Base-by-base conservation (phyloP, 2,329 filamentous ascomycete genomes). In the Phyllosticta capitalensis region DNA sequence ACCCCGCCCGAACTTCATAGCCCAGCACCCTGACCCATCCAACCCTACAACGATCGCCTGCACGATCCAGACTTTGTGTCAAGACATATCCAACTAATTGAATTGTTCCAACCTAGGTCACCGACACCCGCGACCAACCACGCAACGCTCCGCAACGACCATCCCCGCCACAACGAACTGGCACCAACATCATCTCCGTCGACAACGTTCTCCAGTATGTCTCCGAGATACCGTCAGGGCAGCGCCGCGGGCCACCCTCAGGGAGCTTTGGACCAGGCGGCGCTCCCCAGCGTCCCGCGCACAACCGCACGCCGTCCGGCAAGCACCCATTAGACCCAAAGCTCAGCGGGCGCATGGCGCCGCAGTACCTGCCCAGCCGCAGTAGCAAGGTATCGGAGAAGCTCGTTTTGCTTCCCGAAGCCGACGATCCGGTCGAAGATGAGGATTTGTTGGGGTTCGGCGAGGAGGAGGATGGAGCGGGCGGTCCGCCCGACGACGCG, bases 331-430 rank as follows among this genome's bases (percentile, higher is more conserved):
- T 81, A 58, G 77, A 83, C 52, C 78, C 80, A 9, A 81, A 79
- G 63, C 76, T 83, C 50, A 78, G 80, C 51, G 81, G 82, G 10
- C 78, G 82, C 75, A 72, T 83, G 53, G 75, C 80, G 0, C 79
- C 80, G 56, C 77, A 81, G 58, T 80, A 83, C 64, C 79, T 96
- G 65, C 94, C 92, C 0, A 87, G 90, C 5, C 83, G 94, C 57
- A 95, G 91, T 45, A 95, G 90, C 26, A 96, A 97, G 73, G 87
- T 95, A 64, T 96, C 90, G 72, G 90, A 97, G 77, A 97, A 97
- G 75, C 80, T 99, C n/a, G 94, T 99, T 0, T 79, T 97, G 38
- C 81, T 99, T 14, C 94, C 94, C 0, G 92, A 96, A 69, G 88
- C 91, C 1, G 77, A 80, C 54, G 81, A 82, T 24, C 69, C 69